Conservation (phyloP, 805 yeast species). For the Groenewaldozyma salmanticensis region DNA sequence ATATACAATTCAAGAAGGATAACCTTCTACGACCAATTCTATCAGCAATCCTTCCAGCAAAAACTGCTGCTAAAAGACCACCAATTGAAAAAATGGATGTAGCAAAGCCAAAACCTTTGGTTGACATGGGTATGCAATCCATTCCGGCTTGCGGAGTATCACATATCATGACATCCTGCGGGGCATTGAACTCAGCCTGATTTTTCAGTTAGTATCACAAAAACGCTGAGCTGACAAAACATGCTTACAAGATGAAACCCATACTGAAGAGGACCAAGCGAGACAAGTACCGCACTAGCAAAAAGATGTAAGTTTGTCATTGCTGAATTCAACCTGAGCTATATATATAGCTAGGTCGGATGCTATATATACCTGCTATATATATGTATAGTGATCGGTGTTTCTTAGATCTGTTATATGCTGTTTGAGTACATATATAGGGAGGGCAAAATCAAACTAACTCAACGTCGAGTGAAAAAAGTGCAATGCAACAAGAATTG, state of each 20-base stretch:
- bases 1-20: constrained; percentile 40
- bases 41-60: constrained; percentile 59
- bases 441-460: no score
- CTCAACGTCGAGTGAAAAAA: no score
- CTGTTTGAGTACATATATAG: no score
- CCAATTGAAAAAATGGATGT: constrained; percentile 79
- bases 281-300: constrained; percentile 38
- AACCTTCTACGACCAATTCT: constrained; percentile 52
- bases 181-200: constrained; percentile 80
- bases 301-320: no score
- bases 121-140: constrained; percentile 48
- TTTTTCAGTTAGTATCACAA: neutral
- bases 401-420: no score
- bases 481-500: no score
- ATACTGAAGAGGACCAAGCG: constrained; percentile 76
- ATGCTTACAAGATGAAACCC: constrained; percentile 70
- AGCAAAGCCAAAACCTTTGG: constrained; percentile 37
- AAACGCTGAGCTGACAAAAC: neutral
- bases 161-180: constrained; percentile 56
- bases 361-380: no score
- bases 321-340: no score
- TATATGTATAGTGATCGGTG: no score
- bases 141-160: constrained; percentile 12
- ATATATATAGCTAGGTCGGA: no score
- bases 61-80: constrained; percentile 65